These are phyloP conservation scores for Colletotrichum phormii DNA, from an alignment of 2,329 filamentous ascomycete species.

Conservation along the genomic window DNA sequence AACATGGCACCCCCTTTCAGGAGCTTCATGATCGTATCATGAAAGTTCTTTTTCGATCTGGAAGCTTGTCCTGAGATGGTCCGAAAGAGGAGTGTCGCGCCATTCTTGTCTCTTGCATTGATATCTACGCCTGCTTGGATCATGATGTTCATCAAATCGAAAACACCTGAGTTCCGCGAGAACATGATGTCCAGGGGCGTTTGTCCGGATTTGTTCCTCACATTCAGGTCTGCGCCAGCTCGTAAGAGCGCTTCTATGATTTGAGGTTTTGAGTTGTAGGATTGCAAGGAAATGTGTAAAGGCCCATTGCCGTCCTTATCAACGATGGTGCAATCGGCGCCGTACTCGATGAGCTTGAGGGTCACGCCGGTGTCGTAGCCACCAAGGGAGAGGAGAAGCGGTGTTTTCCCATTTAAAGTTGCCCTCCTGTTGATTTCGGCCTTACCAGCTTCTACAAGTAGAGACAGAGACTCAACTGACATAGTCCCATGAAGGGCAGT, in stretches of 20 bases:
- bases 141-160: conserved; percentile 12
- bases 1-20: conserved; percentile 35
- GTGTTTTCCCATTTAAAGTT: conserved; percentile 38
- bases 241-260: conserved; percentile 33
- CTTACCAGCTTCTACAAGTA: conserved; percentile 41
- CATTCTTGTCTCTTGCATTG: conserved; percentile 34
- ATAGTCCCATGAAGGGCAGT: conserved; percentile 32
- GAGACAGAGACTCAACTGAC: conserved; percentile 26
- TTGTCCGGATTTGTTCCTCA: conserved; percentile 33
- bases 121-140: conserved; percentile 42
- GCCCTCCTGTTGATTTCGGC: conserved; percentile 40
- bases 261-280: not conserved
- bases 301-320: conserved; percentile 40
- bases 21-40: conserved; percentile 19
- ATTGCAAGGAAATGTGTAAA: conserved; percentile 36
- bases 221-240: conserved; percentile 40
- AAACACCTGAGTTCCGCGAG: fast-evolving
- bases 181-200: conserved; percentile 34
- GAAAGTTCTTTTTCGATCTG: not conserved
- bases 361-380: not conserved
- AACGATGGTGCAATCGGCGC: conserved; percentile 33
- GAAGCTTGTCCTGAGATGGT: not conserved
- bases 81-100: conserved; percentile 37
- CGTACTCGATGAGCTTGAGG: conserved; percentile 37
- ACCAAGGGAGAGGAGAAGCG: conserved; percentile 40